Conservation (phyloP, 2,329 filamentous ascomycete species). For the Metarhizium sp. region DNA sequence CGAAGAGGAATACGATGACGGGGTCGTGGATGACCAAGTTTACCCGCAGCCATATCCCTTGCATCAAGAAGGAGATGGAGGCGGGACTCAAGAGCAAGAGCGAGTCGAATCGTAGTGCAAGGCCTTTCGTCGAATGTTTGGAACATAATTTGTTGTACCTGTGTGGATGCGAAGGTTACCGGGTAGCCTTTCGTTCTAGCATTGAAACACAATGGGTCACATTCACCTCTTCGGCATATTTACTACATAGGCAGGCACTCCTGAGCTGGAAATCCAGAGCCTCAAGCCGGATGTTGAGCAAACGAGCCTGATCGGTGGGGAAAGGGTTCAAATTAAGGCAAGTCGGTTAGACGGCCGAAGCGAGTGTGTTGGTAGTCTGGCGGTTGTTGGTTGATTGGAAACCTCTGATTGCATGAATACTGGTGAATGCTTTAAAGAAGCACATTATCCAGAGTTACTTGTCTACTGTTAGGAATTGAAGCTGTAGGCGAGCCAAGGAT, state of each 20-base stretch:
- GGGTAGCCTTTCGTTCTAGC: not conserved
- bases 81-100: conserved; percentile 7
- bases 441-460: not conserved
- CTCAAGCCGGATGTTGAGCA: not conserved
- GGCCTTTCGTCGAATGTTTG: not conserved
- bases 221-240: not conserved
- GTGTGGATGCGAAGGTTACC: not conserved
- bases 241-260: not conserved
- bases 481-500: not conserved
- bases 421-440: not conserved
- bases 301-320: not conserved
- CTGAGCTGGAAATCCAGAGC: not conserved
- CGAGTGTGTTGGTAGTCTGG: not conserved
- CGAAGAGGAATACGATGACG: conserved; percentile 30
- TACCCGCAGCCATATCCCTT: conserved; percentile 11
- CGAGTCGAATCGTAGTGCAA: conserved; percentile 5
- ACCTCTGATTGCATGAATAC: not conserved
- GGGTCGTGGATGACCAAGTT: conserved; percentile 18
- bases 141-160: not conserved
- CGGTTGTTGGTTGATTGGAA: not conserved
- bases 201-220: not conserved
- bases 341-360: not conserved
- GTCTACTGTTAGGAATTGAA: not conserved
- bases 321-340: not conserved
- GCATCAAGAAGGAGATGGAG: conserved; percentile 6